Percentiles rank a stretch among this genome's conserved stretches.
Conservation (phyloP, 345 rosid genomes). For the Carallia pectinifolia region DNA sequence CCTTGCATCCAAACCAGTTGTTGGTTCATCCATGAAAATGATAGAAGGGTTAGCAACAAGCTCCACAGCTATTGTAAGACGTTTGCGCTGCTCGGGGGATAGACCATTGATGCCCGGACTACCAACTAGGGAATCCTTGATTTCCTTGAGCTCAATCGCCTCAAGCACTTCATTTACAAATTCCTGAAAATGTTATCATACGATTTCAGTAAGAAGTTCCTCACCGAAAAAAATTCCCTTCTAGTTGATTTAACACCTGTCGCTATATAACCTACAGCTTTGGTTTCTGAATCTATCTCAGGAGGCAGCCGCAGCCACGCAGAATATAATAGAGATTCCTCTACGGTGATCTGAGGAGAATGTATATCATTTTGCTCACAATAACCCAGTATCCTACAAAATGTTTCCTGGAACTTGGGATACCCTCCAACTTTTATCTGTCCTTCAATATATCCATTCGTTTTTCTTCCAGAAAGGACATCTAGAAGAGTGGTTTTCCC, state of each 20-base stretch:
- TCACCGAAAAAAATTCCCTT: no score
- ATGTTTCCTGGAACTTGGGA: not conserved
- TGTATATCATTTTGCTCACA: not conserved
- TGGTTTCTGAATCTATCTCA: not conserved
- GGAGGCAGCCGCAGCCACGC: not conserved
- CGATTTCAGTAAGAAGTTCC: not conserved
- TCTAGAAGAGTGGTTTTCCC: not conserved
- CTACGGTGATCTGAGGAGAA: not conserved
- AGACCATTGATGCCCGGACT: not conserved
- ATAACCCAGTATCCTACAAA: not conserved
- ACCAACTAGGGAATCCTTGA: not conserved
- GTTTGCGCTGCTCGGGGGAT: not conserved
- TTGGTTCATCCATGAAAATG: not conserved
- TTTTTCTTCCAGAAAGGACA: not conserved
- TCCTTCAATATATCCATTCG: not conserved
- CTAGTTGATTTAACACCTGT: no score
- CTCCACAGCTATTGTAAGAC: not conserved
- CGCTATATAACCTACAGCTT: not conserved
- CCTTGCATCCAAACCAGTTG: not conserved
- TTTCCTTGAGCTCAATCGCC: not conserved
- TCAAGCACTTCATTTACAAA: not conserved
- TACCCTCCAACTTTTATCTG: not conserved
- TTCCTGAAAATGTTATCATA: not conserved
- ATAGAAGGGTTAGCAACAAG: not conserved
- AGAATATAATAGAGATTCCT: not conserved